Percentiles rank a stretch among this genome's conserved stretches.
These are phyloP conservation scores for Claviceps quebecensis DNA, from an alignment of 2,329 filamentous ascomycete species.

Conservation along the genomic window DNA sequence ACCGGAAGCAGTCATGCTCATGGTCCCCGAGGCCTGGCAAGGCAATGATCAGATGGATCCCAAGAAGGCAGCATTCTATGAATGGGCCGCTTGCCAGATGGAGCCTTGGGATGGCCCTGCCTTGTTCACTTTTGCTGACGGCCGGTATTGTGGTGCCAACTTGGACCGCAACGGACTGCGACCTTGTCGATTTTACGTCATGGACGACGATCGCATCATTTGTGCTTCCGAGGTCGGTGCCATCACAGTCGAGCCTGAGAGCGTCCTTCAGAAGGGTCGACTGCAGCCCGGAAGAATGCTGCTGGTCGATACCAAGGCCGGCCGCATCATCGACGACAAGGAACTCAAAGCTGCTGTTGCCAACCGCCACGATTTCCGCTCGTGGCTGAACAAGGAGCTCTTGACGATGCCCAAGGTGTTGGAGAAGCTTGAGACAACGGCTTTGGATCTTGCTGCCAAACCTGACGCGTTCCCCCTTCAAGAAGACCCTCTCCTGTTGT, in stretches of 20 bases:
- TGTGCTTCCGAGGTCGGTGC: conserved; percentile 95
- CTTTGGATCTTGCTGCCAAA: conserved; percentile 50
- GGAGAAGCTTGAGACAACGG: conserved; percentile 39
- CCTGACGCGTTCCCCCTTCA: conserved; percentile 61
- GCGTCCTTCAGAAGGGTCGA: conserved; percentile 81
- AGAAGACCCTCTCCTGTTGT: conserved; percentile 68
- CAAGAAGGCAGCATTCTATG: conserved; percentile 92
- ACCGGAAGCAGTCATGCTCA: conserved; percentile 93
- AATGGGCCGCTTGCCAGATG: conserved; percentile 98
- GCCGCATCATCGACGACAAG: conserved; percentile 85
- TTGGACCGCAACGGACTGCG: conserved; percentile 89
- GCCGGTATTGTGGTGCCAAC: conserved; percentile 92
- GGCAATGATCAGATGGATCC: conserved; percentile 86
- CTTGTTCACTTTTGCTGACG: conserved; percentile 93
- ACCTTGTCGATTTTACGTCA: conserved; percentile 92
- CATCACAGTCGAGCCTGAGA: conserved; percentile 80
- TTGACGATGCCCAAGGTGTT: conserved; percentile 67
- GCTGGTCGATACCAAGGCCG: conserved; percentile 76
- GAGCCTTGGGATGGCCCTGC: conserved; percentile 97
- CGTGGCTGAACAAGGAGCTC: conserved; percentile 78
- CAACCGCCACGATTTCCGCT: conserved; percentile 73
- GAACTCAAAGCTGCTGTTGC: conserved; percentile 84
- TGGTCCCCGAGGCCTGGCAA: conserved; percentile 97
- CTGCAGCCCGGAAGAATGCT: conserved; percentile 93
- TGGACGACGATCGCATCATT: conserved; percentile 92